Conservation (phyloP, 495 filamentous ascomycete genomes). For the Aspergillus cristatus region DNA sequence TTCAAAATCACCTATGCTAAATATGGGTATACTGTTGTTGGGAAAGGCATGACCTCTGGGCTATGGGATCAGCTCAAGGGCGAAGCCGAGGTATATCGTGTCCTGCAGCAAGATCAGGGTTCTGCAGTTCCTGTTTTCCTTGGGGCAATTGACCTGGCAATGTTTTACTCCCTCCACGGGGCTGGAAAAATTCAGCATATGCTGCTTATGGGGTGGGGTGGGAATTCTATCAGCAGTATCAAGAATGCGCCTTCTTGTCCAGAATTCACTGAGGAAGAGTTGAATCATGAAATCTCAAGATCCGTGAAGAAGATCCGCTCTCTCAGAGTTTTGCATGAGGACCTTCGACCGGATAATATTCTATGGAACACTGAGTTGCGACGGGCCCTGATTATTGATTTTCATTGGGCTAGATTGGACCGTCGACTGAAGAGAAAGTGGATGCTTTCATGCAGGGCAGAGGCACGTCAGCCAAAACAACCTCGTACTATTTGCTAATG, state of each 20-base stretch:
- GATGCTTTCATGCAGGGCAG: too few species aligned
- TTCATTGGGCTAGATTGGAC: slow-evolving; percentile 13
- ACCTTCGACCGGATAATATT: slow-evolving; percentile 10
- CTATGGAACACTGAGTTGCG: slow-evolving; percentile 14
- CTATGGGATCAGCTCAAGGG: slow-evolving; percentile 26
- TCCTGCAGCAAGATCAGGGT: slow-evolving; percentile 27
- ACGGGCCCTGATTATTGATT: slow-evolving; percentile 18
- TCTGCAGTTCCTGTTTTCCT: slow-evolving; percentile 33
- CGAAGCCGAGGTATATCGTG: slow-evolving; percentile 31
- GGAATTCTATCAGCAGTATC: slow-evolving; percentile 2
- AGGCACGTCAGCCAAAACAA: too few species aligned
- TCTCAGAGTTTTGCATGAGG: slow-evolving; percentile 7
- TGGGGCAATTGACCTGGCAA: slow-evolving; percentile 28
- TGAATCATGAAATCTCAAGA: slow-evolving; percentile 4
- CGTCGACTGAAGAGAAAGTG: slow-evolving; percentile 1
- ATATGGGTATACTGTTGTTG: slow-evolving; percentile 39
- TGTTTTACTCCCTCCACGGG: slow-evolving; percentile 25
- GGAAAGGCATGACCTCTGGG: slow-evolving; percentile 30
- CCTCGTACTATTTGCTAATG: too few species aligned
- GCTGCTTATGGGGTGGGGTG: slow-evolving; percentile 37
- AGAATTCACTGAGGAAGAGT: too few species aligned
- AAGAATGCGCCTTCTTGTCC: too few species aligned
- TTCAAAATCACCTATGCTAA: slow-evolving; percentile 30
- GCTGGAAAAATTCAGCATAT: slow-evolving; percentile 35
- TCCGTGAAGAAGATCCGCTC: slow-evolving; percentile 8